Evolutionary conservation across 139 green algal species (phyloP).

Genomic region (Coelastrella sp.): DNA sequence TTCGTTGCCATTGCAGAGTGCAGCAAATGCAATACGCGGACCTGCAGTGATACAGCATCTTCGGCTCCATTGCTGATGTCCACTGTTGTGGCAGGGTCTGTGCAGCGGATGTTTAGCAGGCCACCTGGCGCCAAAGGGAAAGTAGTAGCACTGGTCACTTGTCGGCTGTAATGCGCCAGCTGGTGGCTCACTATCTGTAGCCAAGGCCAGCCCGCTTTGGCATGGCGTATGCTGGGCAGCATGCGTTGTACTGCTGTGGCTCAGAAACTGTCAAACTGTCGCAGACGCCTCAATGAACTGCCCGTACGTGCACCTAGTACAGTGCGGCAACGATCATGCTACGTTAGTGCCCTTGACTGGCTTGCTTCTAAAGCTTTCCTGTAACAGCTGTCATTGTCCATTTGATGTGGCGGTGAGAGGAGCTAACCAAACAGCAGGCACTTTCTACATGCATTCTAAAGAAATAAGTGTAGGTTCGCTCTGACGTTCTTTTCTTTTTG

Average conservation of each 20-base stretch:
- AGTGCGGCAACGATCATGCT: no score
- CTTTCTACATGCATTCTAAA: no score
- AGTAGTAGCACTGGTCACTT: neutral
- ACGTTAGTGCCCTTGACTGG: no score
- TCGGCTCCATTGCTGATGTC: constrained; percentile 21
- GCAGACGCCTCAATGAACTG: no score
- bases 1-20: neutral
- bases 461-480: no score
- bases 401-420: neutral
- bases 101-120: neutral
- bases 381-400: neutral
- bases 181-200: neutral
- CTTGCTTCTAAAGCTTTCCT: neutral
- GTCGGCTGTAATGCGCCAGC: neutral
- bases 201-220: neutral
- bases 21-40: neutral
- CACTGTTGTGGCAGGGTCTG: neutral
- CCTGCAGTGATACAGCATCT: constrained; percentile 35
- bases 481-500: no score
- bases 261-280: neutral
- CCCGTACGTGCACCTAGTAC: no score
- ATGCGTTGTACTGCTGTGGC: neutral
- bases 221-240: neutral
- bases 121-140: constrained; percentile 6
- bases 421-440: no score